Base-by-base conservation (phyloP, 305 asterid species). In the Fraxinus velutina region DNA sequence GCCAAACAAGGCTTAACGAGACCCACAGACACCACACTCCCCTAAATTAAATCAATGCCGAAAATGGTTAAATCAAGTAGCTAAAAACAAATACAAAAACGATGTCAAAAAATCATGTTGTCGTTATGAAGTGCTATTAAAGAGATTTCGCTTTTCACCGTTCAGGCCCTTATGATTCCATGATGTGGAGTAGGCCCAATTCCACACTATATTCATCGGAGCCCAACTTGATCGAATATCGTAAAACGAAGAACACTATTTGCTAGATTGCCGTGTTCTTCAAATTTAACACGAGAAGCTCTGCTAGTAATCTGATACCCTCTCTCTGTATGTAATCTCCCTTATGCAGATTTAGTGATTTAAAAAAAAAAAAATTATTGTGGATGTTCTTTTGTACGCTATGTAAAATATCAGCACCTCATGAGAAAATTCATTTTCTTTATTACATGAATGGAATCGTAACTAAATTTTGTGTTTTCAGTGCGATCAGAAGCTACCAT, bases 301-400 rank as follows among this genome's bases (percentile, higher is more conserved):
- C 83, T 13, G 55, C 62, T 17, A 84, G 84, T 84, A 84, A 78
- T 74, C 75, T 52, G 30, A 57, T 75, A 33, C 27, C 66, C 77
- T 64, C 24, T 75, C 10, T 24, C 8, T 27, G 30, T 39, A 5
- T 57, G n/a, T 32, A 12, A 57, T 57, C 4, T 32, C 2, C 52
- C 17, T 66, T 42, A 15, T 30, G 4, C 57, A 78, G 39, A 44
- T 10, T 33, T 24, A 19, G 50, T 72, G 10, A 55, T 75, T 81
- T 81, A 5, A 19, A 60, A 60, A 15, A 60, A 15, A 17, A n/a
- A 5, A 5, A n/a, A 15, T n/a, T 52, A n/a, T 55, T 5, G 10
- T 55, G 22, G 5, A 5, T 55, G 24, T 57, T 57, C 29, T 57
- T 19, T 7, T 2, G 13, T 2, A 12, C 29, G 12, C 29, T 19